phyloP scores from a whole-genome alignment of 192 early-diverging fungal genomes.

The Coemansia sp. region DNA sequence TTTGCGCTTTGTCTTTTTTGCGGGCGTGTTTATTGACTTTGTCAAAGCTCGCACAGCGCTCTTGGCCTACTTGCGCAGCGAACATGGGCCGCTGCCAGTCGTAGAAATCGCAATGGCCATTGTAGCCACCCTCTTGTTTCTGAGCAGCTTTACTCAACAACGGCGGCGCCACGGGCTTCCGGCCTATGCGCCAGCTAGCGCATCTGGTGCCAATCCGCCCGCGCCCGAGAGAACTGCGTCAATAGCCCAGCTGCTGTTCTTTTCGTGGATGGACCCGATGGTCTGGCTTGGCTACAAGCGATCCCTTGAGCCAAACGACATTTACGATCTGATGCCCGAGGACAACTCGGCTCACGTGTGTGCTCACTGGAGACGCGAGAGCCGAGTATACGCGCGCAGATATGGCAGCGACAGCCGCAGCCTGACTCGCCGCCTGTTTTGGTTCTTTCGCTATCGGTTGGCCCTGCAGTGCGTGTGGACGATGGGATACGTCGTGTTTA shows the following conservation, averaged over 20 bases:
- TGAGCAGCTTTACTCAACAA: constrained; percentile 46
- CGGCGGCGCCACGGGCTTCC: constrained; percentile 39
- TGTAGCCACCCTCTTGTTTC: constrained; percentile 13
- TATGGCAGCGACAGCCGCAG: constrained; percentile 36
- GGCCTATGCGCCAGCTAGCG: constrained; percentile 15
- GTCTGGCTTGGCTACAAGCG: constrained; percentile 66
- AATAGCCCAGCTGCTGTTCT: constrained; percentile 58
- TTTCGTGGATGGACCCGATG: constrained; percentile 61
- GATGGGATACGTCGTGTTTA: constrained; percentile 40
- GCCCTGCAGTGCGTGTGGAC: constrained; percentile 52
- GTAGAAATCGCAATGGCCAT: constrained; percentile 22
- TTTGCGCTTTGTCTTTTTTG: constrained; percentile 34
- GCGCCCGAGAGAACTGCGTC: constrained; percentile 59
- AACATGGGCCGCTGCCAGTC: neutral
- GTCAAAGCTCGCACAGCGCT: constrained; percentile 35
- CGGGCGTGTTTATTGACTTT: constrained; percentile 21
- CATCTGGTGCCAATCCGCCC: constrained; percentile 14
- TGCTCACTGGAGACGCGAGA: constrained; percentile 26
- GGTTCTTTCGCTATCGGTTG: constrained; percentile 52
- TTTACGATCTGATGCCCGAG: constrained; percentile 55
- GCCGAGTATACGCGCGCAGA: constrained; percentile 21
- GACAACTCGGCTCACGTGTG: constrained; percentile 34
- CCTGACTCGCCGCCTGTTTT: constrained; percentile 35
- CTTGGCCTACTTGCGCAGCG: constrained; percentile 26
- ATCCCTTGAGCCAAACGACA: constrained; percentile 61